Evolutionary conservation across 1,284 basidiomycete species (phyloP), one percentile per base, ranked within the genome.

Genomic region (Cutaneotrichosporon sp.): DNA sequence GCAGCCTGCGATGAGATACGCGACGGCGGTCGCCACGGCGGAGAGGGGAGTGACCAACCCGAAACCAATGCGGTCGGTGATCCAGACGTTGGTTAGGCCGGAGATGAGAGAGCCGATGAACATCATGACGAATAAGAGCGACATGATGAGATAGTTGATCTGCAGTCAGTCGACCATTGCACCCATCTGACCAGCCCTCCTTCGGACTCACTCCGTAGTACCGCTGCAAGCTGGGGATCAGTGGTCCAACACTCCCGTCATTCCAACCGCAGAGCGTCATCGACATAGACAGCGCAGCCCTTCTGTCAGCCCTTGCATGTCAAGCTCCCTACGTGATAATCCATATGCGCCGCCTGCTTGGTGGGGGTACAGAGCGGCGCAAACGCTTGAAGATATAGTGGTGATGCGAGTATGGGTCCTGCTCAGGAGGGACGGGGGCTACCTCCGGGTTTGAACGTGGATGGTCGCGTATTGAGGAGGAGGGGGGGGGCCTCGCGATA

Each of bases 11-110:
- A 58, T 20, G 8, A 51, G 19, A 43, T 52, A 54, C 3, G 35
- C 48, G 24, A 59, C 35, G 3, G 49, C 48, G 3, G 25, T 31
- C 14, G 27, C 26, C 19, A 60, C 19, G 1, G 55, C 55, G 7
- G 35, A 48, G 14, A 57, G 17, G 0, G 52, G 42, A 7, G 63
- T 34, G 53, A 81, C 81, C 68, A 81, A 82, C 48, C 84, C 84
- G 59, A 85, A 83, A 0, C 82, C 82, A 19, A 82, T 60, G 35
- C 71, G 77, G 35, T 83, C 79, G 0, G 77, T 80, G n/a, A 85
- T 55, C 42, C 75, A 77, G 1, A 85, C 79, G 59, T 84, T 83
- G 3, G 76, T 19, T 4, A 58, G 37, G 2, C 52, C 56, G 11
- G 34, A 46, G 19, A 39, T 22, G 17, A 58, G 39, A 6, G 42